phyloP scores from a whole-genome alignment of 2,329 filamentous ascomycete species.

The Alternaria hordeiaustralica region DNA sequence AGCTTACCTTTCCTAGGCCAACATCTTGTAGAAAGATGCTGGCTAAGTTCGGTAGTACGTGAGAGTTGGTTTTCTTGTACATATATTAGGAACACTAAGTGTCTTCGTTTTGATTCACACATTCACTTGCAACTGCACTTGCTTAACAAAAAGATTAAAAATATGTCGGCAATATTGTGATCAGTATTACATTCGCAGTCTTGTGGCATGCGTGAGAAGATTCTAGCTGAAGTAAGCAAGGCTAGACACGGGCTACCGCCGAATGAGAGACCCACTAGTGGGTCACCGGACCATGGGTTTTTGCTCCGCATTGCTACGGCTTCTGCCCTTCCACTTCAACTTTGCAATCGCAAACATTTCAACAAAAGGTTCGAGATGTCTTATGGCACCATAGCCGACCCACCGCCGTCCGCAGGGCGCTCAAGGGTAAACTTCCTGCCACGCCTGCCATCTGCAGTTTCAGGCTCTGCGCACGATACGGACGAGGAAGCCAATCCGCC shows the following conservation, averaged over 20 bases:
- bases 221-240: neutral
- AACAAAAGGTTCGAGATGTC: conserved; percentile 11
- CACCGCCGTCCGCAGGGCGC: conserved; percentile 3
- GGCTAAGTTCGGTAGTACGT: neutral
- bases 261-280: neutral
- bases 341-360: neutral
- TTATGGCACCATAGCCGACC: conserved; percentile 15
- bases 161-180: neutral
- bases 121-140: neutral
- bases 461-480: conserved; percentile 2
- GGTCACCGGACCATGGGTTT: neutral
- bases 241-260: conserved; percentile 1
- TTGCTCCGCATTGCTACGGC: neutral
- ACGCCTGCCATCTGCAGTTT: neutral
- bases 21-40: neutral
- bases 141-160: neutral
- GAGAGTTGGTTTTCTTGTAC: neutral
- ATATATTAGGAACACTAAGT: neutral
- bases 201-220: neutral
- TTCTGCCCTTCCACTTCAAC: neutral
- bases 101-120: neutral
- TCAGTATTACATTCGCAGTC: neutral
- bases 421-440: neutral
- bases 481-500: conserved; percentile 1
- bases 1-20: conserved; percentile 34